Conservation (phyloP, 1,139 yeast species). For the Saccharomyces uvarum region DNA sequence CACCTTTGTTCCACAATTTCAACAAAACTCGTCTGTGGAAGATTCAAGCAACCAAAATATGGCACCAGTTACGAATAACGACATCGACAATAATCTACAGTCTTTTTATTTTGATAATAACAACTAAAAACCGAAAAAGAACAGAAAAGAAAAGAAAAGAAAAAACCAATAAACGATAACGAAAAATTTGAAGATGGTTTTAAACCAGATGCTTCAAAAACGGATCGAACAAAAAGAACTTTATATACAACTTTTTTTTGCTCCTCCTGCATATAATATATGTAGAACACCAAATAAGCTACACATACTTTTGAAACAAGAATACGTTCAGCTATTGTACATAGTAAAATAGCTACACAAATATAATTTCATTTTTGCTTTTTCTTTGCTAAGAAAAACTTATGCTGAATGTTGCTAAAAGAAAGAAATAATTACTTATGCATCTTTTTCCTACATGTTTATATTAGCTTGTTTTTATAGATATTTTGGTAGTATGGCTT, state of each 20-base stretch:
- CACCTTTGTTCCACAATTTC: neutral
- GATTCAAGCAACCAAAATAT: neutral
- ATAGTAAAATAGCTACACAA: neutral
- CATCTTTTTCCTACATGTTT: neutral
- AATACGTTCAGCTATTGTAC: neutral
- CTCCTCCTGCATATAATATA: neutral
- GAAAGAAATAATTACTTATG: neutral
- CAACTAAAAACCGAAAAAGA: neutral
- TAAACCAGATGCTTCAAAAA: neutral
- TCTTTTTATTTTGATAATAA: constrained; percentile 7
- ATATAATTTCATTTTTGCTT: neutral
- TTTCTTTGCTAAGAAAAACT: neutral
- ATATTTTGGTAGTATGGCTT: constrained; percentile 22
- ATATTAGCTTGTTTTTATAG: constrained; percentile 4
- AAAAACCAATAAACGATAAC: neutral
- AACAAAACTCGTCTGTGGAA: neutral
- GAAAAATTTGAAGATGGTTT: neutral
- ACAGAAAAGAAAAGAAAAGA: neutral
- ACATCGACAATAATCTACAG: constrained; percentile 7
- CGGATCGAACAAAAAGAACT: neutral
- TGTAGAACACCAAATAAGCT: neutral
- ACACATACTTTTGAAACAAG: neutral
- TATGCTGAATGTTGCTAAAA: too few species aligned
- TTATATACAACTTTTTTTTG: neutral
- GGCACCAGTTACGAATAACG: constrained; percentile 6